These are phyloP conservation scores for Termitomyces sp. DNA, from an alignment of 768 basidiomycete genomes.

Conservation along the genomic window DNA sequence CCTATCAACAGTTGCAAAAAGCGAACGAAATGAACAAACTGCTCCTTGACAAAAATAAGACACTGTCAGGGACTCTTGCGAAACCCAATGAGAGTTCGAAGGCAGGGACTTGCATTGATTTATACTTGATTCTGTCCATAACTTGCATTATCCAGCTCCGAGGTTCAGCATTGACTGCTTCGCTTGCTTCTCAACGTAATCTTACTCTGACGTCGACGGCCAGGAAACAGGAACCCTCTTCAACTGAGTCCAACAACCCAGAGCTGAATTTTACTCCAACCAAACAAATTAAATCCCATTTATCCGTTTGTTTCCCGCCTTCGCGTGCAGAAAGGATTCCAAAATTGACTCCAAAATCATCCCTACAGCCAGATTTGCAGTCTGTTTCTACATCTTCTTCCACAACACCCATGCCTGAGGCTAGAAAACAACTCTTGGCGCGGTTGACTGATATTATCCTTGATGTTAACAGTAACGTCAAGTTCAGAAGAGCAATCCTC, in stretches of 20 bases:
- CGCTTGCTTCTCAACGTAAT: not conserved
- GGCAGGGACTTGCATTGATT: not conserved
- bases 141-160: not conserved
- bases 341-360: not conserved
- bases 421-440: conserved; percentile 18
- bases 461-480: conserved; percentile 18
- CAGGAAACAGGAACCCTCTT: not conserved
- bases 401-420: conserved; percentile 9
- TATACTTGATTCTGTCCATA: not conserved
- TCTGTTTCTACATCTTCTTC: not conserved
- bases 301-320: not conserved
- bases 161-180: not conserved
- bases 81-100: not conserved
- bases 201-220: not conserved
- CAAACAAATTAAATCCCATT: not conserved
- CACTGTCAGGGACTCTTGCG: not conserved
- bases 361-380: not conserved
- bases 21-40: not conserved
- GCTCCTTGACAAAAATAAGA: not conserved
- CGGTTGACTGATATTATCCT: conserved; percentile 19
- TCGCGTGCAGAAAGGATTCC: not conserved
- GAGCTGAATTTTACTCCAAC: not conserved
- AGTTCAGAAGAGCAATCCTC: conserved; percentile 35
- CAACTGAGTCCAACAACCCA: not conserved
- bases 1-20: not conserved